Conservation (phyloP, 257 asterid species). For the Vinca minor region DNA sequence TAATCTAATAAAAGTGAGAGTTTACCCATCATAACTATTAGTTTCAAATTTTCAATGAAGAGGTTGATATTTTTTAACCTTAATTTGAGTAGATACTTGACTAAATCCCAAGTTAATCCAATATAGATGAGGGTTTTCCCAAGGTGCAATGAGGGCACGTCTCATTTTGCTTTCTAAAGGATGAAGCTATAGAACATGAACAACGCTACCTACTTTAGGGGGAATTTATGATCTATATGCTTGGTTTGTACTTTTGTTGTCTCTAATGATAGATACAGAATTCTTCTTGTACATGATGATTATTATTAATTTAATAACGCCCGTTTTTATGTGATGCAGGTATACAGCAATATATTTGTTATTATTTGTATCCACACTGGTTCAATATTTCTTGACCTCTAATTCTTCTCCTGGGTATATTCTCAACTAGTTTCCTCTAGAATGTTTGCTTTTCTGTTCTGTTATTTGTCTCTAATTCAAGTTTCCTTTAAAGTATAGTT, state of each 20-base stretch:
- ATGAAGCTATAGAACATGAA: not conserved
- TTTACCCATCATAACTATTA: too few species aligned
- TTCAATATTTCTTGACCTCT: slow-evolving; percentile 77
- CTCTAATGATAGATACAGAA: not conserved
- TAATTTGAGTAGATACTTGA: not conserved
- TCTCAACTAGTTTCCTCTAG: slow-evolving; percentile 5
- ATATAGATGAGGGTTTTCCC: not conserved
- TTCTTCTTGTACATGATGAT: not conserved
- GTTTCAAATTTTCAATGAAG: too few species aligned
- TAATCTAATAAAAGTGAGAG: too few species aligned
- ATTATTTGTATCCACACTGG: slow-evolving; percentile 62
- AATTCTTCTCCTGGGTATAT: slow-evolving; percentile 89
- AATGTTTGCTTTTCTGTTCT: slow-evolving; percentile 5
- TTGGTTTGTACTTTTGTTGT: not conserved
- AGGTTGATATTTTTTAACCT: not conserved
- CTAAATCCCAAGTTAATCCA: not conserved
- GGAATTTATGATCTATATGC: not conserved
- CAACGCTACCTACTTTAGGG: not conserved
- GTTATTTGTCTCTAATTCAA: slow-evolving; percentile 12
- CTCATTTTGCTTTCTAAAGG: not conserved
- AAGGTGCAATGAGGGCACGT: not conserved
- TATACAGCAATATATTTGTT: slow-evolving; percentile 47
- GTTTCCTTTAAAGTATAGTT: slow-evolving; percentile 36
- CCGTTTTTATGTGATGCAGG: slow-evolving; percentile 40
- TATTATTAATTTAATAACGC: not conserved